Conservation (phyloP, 768 basidiomycete genomes). For the Phanerochaete carnosa region DNA sequence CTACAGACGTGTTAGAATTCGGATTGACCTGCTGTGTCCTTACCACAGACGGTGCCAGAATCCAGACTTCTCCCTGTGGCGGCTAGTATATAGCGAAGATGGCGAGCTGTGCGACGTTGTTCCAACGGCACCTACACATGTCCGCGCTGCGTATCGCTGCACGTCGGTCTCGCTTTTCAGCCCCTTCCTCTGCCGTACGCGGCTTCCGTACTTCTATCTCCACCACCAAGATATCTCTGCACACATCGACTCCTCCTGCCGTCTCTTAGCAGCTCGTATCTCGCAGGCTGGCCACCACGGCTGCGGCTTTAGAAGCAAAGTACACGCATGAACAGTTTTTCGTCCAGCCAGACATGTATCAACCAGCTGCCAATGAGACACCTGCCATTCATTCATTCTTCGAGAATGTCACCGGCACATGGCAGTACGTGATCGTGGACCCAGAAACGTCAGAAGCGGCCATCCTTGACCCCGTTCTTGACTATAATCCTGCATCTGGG, state of each 20-base stretch:
- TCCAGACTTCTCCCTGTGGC: background rate
- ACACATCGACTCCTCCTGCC: background rate
- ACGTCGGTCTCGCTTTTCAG: background rate
- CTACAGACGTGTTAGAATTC: background rate
- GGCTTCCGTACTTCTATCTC: background rate
- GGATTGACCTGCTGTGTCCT: background rate
- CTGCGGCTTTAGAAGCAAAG: background rate
- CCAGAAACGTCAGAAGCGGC: conserved; percentile 46
- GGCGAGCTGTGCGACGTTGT: background rate
- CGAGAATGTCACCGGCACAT: conserved; percentile 27
- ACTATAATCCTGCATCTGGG: conserved; percentile 32
- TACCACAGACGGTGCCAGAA: background rate
- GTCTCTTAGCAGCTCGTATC: background rate
- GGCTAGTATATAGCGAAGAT: background rate
- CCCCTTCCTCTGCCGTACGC: background rate
- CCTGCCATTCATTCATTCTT: conserved; percentile 27
- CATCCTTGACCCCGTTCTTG: conserved; percentile 34
- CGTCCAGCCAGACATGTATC: conserved; percentile 12
- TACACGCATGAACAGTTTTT: background rate
- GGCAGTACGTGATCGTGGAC: conserved; percentile 58
- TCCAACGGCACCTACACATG: background rate
- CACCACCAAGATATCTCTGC: background rate
- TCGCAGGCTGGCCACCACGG: background rate
- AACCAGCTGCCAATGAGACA: conserved; percentile 17
- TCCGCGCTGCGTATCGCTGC: background rate